Evolutionary conservation across 805 yeast species (phyloP).

Genomic region (Nakazawaea wickerhamii): DNA sequence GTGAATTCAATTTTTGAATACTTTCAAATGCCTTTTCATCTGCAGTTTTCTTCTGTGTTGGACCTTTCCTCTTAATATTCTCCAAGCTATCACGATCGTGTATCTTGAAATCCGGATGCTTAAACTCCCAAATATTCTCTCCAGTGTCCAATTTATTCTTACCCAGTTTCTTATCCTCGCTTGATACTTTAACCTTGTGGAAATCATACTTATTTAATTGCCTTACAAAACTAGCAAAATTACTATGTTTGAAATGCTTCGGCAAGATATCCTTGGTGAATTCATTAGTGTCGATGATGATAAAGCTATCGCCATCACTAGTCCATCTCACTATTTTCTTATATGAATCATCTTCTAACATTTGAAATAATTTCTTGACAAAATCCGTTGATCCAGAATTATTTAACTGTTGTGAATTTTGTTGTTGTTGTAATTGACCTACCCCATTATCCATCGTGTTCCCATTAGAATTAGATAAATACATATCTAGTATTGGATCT

Average conservation of each 20-base stretch:
- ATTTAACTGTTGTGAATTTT: background rate
- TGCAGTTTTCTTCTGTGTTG: constrained; percentile 42
- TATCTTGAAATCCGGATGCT: constrained; percentile 80
- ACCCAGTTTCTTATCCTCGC: constrained; percentile 46
- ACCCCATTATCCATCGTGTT: background rate
- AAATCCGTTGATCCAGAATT: constrained; percentile 63
- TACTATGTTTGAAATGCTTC: constrained; percentile 88
- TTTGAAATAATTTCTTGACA: constrained; percentile 72
- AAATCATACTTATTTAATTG: constrained; percentile 96
- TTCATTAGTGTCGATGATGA: constrained; percentile 84
- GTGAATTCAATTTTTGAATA: constrained; percentile 25
- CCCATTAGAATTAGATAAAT: background rate
- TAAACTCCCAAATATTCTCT: constrained; percentile 89
- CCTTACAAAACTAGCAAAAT: constrained; percentile 91
- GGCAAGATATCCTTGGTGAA: constrained; percentile 88
- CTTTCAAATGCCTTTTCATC: constrained; percentile 21
- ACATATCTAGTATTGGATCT: background rate
- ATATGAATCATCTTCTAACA: constrained; percentile 80
- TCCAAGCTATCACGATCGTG: constrained; percentile 78
- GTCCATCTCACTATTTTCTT: constrained; percentile 82
- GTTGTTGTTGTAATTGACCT: background rate
- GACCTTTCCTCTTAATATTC: constrained; percentile 79
- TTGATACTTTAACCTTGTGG: constrained; percentile 82
- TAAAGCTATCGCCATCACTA: constrained; percentile 75
- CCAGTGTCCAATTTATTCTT: constrained; percentile 48